Percentiles rank a stretch among this genome's conserved stretches.
Conservation (phyloP, 1,139 yeast species). For the Kurtzmaniella natalensis region DNA sequence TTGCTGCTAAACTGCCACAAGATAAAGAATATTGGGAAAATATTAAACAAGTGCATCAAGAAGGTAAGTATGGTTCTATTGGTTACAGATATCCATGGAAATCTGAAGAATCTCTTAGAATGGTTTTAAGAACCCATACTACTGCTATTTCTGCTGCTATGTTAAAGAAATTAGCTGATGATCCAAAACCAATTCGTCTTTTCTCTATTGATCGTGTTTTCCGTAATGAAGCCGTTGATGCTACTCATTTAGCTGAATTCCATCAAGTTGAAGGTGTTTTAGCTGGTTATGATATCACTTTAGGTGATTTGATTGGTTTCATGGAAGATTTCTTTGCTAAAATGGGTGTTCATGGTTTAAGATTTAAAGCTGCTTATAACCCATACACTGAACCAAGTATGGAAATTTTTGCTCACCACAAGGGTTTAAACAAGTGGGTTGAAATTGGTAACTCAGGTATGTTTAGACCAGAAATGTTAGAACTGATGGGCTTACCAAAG, state of each 20-base stretch:
- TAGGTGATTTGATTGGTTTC: conserved; percentile 96
- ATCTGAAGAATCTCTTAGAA: conserved; percentile 79
- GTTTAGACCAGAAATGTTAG: conserved; percentile 99
- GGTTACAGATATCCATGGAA: conserved; percentile 99
- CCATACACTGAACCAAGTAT: conserved; percentile 99
- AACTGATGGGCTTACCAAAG: conserved; percentile 95
- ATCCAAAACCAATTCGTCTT: conserved; percentile 87
- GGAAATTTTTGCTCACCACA: conserved; percentile 97
- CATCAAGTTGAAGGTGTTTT: conserved; percentile 99
- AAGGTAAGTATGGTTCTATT: conserved; percentile 88
- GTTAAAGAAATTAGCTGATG: conserved; percentile 81
- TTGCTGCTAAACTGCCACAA: conserved; percentile 70
- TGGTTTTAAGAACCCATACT: conserved; percentile 95
- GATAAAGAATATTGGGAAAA: conserved; percentile 76
- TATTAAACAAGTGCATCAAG: conserved; percentile 79
- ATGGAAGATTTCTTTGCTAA: conserved; percentile 95
- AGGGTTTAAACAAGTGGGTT: conserved; percentile 94
- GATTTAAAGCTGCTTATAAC: conserved; percentile 98
- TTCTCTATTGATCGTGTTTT: conserved; percentile 97
- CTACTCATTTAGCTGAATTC: conserved; percentile 99
- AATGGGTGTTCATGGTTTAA: conserved; percentile 93
- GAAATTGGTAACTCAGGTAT: conserved; percentile 99
- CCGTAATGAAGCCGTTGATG: conserved; percentile 99
- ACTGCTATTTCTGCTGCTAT: conserved; percentile 89
- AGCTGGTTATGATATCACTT: conserved; percentile 91